Conservation (phyloP, 352 stramenopile genomes). For the Globisporangium polare region DNA sequence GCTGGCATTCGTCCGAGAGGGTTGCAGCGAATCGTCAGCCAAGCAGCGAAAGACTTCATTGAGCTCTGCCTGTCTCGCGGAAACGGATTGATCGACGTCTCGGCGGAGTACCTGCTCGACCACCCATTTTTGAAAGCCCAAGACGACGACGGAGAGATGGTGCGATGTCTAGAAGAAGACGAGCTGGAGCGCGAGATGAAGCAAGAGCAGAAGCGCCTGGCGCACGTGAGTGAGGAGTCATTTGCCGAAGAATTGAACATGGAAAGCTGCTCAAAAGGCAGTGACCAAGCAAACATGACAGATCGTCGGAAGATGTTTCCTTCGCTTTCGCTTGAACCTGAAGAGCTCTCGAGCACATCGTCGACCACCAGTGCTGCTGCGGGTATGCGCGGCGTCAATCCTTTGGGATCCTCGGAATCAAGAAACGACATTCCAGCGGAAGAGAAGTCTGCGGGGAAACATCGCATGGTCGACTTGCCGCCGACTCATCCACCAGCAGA, state of each 20-base stretch:
- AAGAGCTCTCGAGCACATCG: constrained; percentile 41
- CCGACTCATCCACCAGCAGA: constrained; percentile 11
- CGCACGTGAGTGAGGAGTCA: constrained; percentile 53
- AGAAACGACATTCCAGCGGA: constrained; percentile 26
- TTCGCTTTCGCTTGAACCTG: constrained; percentile 52
- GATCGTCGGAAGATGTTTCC: constrained; percentile 47
- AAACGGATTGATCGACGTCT: constrained; percentile 78
- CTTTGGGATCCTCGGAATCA: constrained; percentile 8
- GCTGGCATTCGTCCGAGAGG: constrained; percentile 74
- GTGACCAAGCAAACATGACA: constrained; percentile 20
- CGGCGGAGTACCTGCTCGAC: constrained; percentile 69
- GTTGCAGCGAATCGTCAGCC: constrained; percentile 67
- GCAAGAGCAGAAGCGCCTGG: constrained; percentile 39
- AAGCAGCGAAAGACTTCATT: constrained; percentile 77
- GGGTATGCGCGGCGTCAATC: constrained; percentile 9
- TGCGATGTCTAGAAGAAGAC: constrained; percentile 67
- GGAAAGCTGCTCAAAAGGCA: constrained; percentile 61
- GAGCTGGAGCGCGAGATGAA: constrained; percentile 53
- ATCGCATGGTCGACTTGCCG: constrained; percentile 35
- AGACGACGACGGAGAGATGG: constrained; percentile 78
- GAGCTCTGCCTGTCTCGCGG: constrained; percentile 78
- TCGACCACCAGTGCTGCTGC: constrained; percentile 14
- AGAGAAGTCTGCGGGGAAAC: constrained; percentile 46
- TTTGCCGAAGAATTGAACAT: constrained; percentile 74
- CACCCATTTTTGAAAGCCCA: constrained; percentile 77